phyloP scores from a whole-genome alignment of 768 basidiomycete genomes.

The Basidioascus undulatus region DNA sequence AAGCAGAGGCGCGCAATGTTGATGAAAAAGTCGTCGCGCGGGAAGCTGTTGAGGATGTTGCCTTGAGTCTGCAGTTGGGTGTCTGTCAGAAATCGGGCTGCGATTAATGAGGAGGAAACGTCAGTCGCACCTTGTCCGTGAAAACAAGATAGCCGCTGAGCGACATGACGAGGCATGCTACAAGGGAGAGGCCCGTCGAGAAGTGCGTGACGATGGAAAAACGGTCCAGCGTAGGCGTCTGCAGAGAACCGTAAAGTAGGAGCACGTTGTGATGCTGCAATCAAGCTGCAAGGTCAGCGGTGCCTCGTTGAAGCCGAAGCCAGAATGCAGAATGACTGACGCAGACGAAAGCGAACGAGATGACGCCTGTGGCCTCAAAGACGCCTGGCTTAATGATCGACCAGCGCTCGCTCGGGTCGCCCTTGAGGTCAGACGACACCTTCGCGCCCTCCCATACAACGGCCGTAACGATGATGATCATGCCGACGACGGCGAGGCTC shows the following conservation, averaged over 20 bases:
- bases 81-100: too few relatives aligned
- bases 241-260: slow-evolving; percentile 79
- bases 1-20: slow-evolving; percentile 87
- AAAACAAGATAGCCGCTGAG: slow-evolving; percentile 67
- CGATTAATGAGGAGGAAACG: background rate
- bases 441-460: slow-evolving; percentile 64
- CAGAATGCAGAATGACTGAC: too few relatives aligned
- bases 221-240: slow-evolving; percentile 78
- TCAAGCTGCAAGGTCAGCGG: too few relatives aligned
- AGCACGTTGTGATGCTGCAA: too few relatives aligned
- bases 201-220: slow-evolving; percentile 83
- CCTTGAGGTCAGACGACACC: slow-evolving; percentile 45
- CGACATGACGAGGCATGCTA: slow-evolving; percentile 64
- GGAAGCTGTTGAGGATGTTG: slow-evolving; percentile 94
- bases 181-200: slow-evolving; percentile 57
- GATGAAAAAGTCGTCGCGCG: slow-evolving; percentile 52
- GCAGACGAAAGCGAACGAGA: slow-evolving; percentile 74
- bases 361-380: slow-evolving; percentile 91
- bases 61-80: too few relatives aligned
- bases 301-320: too few relatives aligned
- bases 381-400: slow-evolving; percentile 55
- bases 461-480: slow-evolving; percentile 73
- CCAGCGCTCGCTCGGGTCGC: slow-evolving; percentile 47
- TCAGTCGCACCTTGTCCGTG: slow-evolving; percentile 37
- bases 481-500: slow-evolving; percentile 69